Conservation (phyloP, 1,284 basidiomycete species). For the Pseudozyma sp. region DNA sequence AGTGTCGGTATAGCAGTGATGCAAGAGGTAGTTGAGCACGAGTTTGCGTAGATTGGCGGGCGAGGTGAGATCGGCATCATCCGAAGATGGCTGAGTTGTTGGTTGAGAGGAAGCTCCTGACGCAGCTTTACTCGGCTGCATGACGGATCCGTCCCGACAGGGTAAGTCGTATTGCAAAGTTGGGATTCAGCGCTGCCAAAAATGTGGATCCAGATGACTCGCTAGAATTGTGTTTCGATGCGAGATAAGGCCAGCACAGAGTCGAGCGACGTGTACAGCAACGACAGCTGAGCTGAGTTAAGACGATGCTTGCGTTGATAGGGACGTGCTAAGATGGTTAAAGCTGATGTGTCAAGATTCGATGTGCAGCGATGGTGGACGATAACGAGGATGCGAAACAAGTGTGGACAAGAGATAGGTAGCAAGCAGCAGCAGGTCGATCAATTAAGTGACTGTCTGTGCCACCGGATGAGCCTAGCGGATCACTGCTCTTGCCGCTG, state of each 20-base stretch:
- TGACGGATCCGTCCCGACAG: slow-evolving; percentile 5
- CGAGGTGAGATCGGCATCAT: slow-evolving; percentile 47
- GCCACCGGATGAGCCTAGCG: background rate
- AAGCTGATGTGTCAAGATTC: too few relatives aligned
- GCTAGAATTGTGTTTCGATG: too few relatives aligned
- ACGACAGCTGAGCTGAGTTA: too few relatives aligned
- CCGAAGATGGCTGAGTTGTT: slow-evolving; percentile 22
- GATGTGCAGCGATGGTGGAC: too few relatives aligned
- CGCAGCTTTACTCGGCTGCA: slow-evolving; percentile 35
- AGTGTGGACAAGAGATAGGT: too few relatives aligned
- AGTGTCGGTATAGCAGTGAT: slow-evolving; percentile 78
- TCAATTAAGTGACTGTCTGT: background rate
- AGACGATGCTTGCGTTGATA: too few relatives aligned
- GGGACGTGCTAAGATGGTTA: too few relatives aligned
- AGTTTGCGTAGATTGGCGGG: slow-evolving; percentile 72
- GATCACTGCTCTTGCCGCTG: background rate
- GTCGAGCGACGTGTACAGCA: too few relatives aligned
- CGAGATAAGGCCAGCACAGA: too few relatives aligned
- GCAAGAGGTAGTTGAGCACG: slow-evolving; percentile 83
- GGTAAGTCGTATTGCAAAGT: background rate
- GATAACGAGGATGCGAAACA: too few relatives aligned
- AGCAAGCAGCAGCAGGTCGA: background rate
- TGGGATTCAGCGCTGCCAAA: too few relatives aligned
- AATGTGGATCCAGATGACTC: too few relatives aligned
- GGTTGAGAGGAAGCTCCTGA: slow-evolving; percentile 8